phyloP scores from a whole-genome alignment of 2,329 filamentous ascomycete species.

The Tolypocladium endophyticum region DNA sequence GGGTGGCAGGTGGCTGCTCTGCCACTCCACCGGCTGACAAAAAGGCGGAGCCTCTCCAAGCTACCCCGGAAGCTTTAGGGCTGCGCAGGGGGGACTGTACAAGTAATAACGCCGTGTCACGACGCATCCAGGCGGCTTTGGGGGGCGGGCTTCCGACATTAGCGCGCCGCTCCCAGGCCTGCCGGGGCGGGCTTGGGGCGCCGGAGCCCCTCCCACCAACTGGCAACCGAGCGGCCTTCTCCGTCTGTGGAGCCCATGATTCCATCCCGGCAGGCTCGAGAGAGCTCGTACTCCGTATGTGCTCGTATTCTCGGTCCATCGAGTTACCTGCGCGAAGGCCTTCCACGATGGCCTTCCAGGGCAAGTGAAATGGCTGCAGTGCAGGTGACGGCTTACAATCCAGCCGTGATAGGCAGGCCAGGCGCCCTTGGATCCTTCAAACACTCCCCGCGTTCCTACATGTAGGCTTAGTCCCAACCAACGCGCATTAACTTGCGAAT shows the following conservation, averaged over 20 bases:
- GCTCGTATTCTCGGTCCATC: neutral
- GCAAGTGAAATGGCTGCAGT: neutral
- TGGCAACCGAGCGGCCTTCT: neutral
- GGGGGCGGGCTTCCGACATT: neutral
- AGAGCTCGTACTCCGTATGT: too few relatives aligned
- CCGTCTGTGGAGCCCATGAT: neutral
- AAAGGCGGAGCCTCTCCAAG: neutral
- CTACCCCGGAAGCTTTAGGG: neutral
- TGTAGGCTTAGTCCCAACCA: neutral
- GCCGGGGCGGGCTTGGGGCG: neutral
- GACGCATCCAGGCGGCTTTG: neutral
- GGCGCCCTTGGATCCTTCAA: neutral
- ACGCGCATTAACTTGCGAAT: neutral
- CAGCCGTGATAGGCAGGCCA: neutral
- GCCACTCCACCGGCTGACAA: neutral
- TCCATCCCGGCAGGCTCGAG: neutral
- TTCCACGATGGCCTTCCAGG: fast-evolving
- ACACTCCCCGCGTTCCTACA: neutral
- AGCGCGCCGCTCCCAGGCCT: neutral
- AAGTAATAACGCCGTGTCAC: neutral
- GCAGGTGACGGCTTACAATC: neutral
- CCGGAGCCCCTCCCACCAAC: neutral
- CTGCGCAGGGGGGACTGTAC: neutral
- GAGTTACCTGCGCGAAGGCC: neutral
- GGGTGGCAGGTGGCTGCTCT: neutral